Base-by-base conservation (phyloP, 176 grass and related monocot genomes). In the Poa annua region DNA sequence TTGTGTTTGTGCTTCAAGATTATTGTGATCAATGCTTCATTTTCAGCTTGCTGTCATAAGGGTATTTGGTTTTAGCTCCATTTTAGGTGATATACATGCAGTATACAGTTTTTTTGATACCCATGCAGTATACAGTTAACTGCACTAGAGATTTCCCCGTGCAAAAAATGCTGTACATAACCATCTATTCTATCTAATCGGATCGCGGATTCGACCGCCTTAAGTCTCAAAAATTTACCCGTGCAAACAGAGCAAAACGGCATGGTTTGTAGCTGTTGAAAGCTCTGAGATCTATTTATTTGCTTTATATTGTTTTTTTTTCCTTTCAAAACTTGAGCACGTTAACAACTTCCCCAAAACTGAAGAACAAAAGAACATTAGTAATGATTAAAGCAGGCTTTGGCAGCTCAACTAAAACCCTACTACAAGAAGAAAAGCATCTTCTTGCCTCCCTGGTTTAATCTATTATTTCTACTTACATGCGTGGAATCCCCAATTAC, bases 391-490 rank as follows among this genome's bases (percentile, higher is more conserved):
- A 87, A 75, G 33, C 71, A 19, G 36, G 79, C 39, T 25, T 38
- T 77, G 51, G 29, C 72, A 60, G 38, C 79, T 20, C n/a, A 61
- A 48, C 50, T 61, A 77, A 71, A 72, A 71, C 69, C 77, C 41
- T 71, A 38, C 7, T 12, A 48, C 3, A 79, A 41, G 36, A 87
- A 77, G 61, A 38, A 21, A 79, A 79, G 47, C 51, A 84, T 78
- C 54, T 71, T 42, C 54, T 36, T 44, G 36, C 15, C 47, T 19
- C 14, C n/a, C 47, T 3, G 14, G 25, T 13, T 50, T 50, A 26
- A 59, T 45, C 54, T 88, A 63, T 78, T 83, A 74, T 56, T 36
- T 51, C 51, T 87, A 87, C 38, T 71, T 77, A 57, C 35, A 67
- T 77, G 8, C 34, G 15, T 86, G 44, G 0, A 67, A 24, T 32